phyloP scores from a whole-genome alignment of 164 flowering plant species.

The Magnolia sinica region DNA sequence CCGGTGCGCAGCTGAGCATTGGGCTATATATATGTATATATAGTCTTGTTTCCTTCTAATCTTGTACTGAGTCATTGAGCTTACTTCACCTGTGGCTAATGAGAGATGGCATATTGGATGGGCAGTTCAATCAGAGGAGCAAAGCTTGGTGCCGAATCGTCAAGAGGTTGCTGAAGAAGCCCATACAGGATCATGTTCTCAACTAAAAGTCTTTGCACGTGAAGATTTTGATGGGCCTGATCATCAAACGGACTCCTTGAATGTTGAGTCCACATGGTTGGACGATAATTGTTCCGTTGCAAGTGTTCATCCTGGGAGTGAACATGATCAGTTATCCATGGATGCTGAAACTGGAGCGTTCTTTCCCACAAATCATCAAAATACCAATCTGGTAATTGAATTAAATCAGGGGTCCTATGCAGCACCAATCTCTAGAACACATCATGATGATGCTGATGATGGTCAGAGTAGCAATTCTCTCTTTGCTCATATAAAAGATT shows the following conservation, averaged over 20 bases:
- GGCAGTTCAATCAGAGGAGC: constrained; percentile 11
- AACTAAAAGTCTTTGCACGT: background rate
- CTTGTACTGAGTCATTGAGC: background rate
- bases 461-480: background rate
- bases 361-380: constrained; percentile 5
- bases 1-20: too few relatives aligned
- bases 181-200: background rate
- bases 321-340: background rate
- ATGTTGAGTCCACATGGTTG: background rate
- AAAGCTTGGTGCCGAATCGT: background rate
- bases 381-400: constrained; percentile 1
- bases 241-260: background rate
- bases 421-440: background rate
- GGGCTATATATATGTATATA: too few relatives aligned
- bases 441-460: constrained; percentile 3
- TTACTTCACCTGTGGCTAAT: constrained; percentile 3
- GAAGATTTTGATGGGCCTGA: background rate
- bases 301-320: background rate
- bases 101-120: background rate
- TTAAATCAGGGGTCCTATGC: constrained; percentile 6
- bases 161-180: constrained; percentile 3
- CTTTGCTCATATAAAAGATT: background rate
- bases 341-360: constrained; percentile 6
- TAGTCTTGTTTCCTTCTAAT: background rate
- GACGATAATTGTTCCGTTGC: constrained; percentile 6